These are phyloP conservation scores for Mycena amicta DNA, from an alignment of 768 basidiomycete species.

Conservation along the genomic window DNA sequence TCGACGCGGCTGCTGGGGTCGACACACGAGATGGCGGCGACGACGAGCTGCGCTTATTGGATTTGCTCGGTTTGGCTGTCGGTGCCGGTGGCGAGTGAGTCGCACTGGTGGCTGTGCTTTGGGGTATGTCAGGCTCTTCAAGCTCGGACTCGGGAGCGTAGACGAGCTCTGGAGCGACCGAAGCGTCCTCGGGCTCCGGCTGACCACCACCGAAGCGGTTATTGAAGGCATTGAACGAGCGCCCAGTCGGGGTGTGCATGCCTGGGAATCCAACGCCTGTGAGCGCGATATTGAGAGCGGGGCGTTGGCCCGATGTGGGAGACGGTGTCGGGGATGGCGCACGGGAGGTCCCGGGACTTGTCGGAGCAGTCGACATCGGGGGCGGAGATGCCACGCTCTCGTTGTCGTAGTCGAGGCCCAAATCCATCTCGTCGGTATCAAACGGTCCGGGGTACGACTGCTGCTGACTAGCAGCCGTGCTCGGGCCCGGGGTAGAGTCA, in stretches of 20 bases:
- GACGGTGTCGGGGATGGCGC: conserved; percentile 18
- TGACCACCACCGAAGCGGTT: conserved; percentile 11
- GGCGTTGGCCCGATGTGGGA: conserved; percentile 20
- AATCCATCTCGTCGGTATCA: conserved; percentile 83
- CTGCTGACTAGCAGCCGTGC: conserved; percentile 36
- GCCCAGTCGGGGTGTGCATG: conserved; percentile 11
- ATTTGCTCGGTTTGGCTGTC: background rate
- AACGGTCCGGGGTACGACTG: conserved; percentile 54
- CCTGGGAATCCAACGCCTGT: conserved; percentile 19
- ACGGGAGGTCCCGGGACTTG: conserved; percentile 21
- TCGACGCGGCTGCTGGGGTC: conserved; percentile 22
- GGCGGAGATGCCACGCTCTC: conserved; percentile 23
- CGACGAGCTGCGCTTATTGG: background rate
- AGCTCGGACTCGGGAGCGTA: conserved; percentile 19
- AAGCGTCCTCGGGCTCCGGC: conserved; percentile 3
- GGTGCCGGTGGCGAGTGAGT: background rate
- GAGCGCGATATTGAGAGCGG: conserved; percentile 23
- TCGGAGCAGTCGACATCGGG: conserved; percentile 24
- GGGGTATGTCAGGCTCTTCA: too few species aligned
- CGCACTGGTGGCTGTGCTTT: conserved; percentile 1
- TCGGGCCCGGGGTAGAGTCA: conserved; percentile 32
- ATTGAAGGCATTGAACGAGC: conserved; percentile 16
- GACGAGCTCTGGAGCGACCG: conserved; percentile 18
- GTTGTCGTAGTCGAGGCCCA: conserved; percentile 62
- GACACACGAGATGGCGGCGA: conserved; percentile 24